Conservation (phyloP, 805 yeast species). For the Yamadazyma sp. region DNA sequence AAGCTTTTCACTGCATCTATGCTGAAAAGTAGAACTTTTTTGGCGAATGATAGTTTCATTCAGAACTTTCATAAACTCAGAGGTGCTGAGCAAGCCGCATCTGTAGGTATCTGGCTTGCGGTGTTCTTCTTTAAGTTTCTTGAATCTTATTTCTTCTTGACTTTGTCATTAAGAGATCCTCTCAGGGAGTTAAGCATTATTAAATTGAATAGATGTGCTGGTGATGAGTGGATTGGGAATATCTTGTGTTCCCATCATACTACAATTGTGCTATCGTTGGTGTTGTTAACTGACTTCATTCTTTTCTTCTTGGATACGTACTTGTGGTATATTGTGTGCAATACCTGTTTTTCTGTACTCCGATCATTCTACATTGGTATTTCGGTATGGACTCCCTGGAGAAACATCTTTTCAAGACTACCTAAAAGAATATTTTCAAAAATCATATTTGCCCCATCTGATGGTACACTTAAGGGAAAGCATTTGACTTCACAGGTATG, state of each 20-base stretch:
- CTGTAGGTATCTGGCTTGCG: constrained; percentile 67
- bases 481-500: constrained; percentile 67
- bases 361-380: constrained; percentile 73
- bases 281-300: constrained; percentile 61
- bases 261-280: constrained; percentile 49
- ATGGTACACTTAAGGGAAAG: constrained; percentile 46
- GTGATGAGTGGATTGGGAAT: constrained; percentile 57
- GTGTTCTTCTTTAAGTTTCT: constrained; percentile 67
- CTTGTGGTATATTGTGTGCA: constrained; percentile 83
- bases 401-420: constrained; percentile 70
- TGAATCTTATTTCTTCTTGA: constrained; percentile 78
- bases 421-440: constrained; percentile 78
- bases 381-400: constrained; percentile 89
- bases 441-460: constrained; percentile 48
- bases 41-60: constrained; percentile 60
- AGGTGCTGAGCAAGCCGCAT: constrained; percentile 58
- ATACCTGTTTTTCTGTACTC: constrained; percentile 68
- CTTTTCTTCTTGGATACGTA: constrained; percentile 80
- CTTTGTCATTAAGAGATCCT: constrained; percentile 72
- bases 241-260: constrained; percentile 59
- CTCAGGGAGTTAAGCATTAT: constrained; percentile 64
- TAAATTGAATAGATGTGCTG: constrained; percentile 55
- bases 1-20: constrained; percentile 37
- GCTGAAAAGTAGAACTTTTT: constrained; percentile 41
- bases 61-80: constrained; percentile 53